Evolutionary conservation across 1,139 yeast species (phyloP).

Genomic region (Debaryomycetaceae sp.): DNA sequence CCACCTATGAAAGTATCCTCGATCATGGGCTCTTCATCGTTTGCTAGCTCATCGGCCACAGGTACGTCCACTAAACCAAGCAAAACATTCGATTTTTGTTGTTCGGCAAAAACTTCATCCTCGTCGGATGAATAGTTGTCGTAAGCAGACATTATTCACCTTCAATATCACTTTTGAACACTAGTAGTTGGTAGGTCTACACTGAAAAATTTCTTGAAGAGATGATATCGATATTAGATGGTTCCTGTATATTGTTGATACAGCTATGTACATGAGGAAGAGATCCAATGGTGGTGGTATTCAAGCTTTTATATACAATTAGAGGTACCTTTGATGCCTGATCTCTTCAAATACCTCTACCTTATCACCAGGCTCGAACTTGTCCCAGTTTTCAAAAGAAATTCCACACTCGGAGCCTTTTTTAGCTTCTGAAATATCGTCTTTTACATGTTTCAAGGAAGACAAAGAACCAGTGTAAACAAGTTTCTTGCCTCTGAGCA

Average conservation of each 20-base stretch:
- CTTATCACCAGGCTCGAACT: slow-evolving; percentile 70
- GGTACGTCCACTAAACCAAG: slow-evolving; percentile 66
- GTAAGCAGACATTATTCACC: slow-evolving; percentile 23
- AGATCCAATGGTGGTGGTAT: neutral
- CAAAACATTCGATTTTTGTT: slow-evolving; percentile 28
- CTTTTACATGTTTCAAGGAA: slow-evolving; percentile 79
- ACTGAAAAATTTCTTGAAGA: slow-evolving; percentile 1
- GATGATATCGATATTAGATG: neutral
- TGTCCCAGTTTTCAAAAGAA: slow-evolving; percentile 67
- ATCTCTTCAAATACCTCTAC: slow-evolving; percentile 74
- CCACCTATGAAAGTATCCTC: slow-evolving; percentile 85
- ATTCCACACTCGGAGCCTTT: slow-evolving; percentile 93
- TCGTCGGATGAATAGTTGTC: slow-evolving; percentile 46
- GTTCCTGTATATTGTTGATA: neutral
- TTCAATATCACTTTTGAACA: neutral
- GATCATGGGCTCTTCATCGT: slow-evolving; percentile 47
- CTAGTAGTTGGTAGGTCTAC: neutral
- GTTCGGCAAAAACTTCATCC: slow-evolving; percentile 24
- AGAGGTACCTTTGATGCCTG: slow-evolving; percentile 66
- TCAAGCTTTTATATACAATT: slow-evolving; percentile 9
- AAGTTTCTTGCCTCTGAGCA: slow-evolving; percentile 51
- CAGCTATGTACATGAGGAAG: neutral
- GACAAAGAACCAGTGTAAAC: slow-evolving; percentile 68
- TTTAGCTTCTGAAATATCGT: slow-evolving; percentile 71
- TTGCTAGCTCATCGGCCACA: slow-evolving; percentile 32